Conservation (phyloP, 345 rosid species). For the Lumnitzera racemosa region DNA sequence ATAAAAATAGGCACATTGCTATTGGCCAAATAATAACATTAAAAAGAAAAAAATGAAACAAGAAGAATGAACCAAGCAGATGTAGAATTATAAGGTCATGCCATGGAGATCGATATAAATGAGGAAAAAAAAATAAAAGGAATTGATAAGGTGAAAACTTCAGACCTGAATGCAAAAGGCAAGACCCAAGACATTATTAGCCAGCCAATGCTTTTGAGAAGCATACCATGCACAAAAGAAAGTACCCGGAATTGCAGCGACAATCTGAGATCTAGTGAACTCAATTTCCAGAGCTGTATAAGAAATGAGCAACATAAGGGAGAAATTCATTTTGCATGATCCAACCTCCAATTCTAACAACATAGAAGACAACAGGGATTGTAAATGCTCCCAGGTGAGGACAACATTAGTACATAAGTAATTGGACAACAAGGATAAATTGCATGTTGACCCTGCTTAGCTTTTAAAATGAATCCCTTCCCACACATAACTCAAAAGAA, state of each 20-base stretch:
- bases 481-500: too few species aligned
- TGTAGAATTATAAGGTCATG: too few species aligned
- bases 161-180: slow-evolving; percentile 98
- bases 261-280: slow-evolving; percentile 84
- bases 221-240: slow-evolving; percentile 99
- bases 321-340: slow-evolving; percentile 9
- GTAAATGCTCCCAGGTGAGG: too few species aligned
- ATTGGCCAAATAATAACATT: too few species aligned
- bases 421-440: slow-evolving; percentile 15
- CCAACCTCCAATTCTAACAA: too few species aligned
- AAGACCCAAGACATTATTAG: slow-evolving; percentile 88
- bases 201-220: slow-evolving; percentile 93
- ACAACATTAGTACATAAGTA: too few species aligned
- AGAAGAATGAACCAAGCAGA: too few species aligned
- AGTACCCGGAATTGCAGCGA: slow-evolving; percentile 94
- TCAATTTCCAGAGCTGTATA: slow-evolving; percentile 91
- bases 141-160: not conserved
- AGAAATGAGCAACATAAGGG: slow-evolving; percentile 8
- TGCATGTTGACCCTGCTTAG: too few species aligned
- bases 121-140: not conserved
- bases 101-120: not conserved
- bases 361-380: too few species aligned
- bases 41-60: too few species aligned
- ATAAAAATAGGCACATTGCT: too few species aligned
- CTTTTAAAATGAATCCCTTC: too few species aligned